These are phyloP conservation scores for Melampsora abietis-canadensis DNA, from an alignment of 1,284 basidiomycete genomes.

Conservation along the genomic window DNA sequence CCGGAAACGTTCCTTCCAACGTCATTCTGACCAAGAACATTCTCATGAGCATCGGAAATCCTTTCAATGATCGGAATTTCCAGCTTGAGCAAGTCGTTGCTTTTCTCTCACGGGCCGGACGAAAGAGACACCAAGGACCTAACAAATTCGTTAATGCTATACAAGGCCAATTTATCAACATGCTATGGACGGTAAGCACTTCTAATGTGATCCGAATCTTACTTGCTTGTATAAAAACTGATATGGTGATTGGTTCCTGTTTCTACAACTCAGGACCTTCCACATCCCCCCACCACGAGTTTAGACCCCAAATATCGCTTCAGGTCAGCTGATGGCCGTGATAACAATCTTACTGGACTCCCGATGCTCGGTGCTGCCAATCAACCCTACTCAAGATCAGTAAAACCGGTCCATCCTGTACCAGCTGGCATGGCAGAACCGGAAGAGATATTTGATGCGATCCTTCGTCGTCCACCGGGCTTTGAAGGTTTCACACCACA, in stretches of 20 bases:
- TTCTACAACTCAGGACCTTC: slow-evolving; percentile 19
- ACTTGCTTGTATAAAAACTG: neutral
- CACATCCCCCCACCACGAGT: slow-evolving; percentile 32
- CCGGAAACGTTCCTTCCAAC: slow-evolving; percentile 25
- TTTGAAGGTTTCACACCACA: slow-evolving; percentile 28
- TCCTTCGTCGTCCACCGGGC: slow-evolving; percentile 18
- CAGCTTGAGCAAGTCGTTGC: slow-evolving; percentile 31
- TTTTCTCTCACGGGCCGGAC: slow-evolving; percentile 17
- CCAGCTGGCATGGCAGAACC: slow-evolving; percentile 30
- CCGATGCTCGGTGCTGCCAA: slow-evolving; percentile 26
- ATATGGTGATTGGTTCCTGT: neutral
- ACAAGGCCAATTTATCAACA: slow-evolving; percentile 39
- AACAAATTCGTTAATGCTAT: slow-evolving; percentile 31
- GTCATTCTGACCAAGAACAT: slow-evolving; percentile 3
- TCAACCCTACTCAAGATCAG: slow-evolving; percentile 28
- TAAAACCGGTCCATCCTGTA: slow-evolving; percentile 24
- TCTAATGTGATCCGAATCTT: too few species aligned
- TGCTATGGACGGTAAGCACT: slow-evolving; percentile 30
- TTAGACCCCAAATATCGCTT: slow-evolving; percentile 27
- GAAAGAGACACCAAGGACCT: slow-evolving; percentile 25
- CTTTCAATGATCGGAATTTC: slow-evolving; percentile 33
- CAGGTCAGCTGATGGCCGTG: slow-evolving; percentile 26
- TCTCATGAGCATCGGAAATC: slow-evolving; percentile 15
- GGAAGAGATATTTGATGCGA: slow-evolving; percentile 38
- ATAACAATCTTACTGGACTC: slow-evolving; percentile 36